Base-by-base conservation (phyloP, 768 basidiomycete species). In the Boletus sensibilis region DNA sequence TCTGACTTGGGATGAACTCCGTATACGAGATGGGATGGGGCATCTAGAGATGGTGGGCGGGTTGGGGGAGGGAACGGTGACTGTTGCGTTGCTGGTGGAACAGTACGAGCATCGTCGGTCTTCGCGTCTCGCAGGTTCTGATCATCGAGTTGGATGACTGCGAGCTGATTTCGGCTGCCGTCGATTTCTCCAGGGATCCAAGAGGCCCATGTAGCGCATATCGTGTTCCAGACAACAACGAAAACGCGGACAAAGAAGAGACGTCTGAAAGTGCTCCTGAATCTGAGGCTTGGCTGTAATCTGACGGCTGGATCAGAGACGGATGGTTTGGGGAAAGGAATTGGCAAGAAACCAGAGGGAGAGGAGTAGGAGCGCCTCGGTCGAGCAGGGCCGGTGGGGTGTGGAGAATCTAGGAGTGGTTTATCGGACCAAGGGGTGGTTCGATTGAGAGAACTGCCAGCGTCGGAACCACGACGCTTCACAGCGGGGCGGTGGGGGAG, bases 191-290 rank as follows among this genome's bases (percentile, higher is more conserved):
- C 60, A 13, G 68, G 70, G 37, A 51, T 38, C 68, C 68, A 65
- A 37, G 84, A 81, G n/a, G 76, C 72, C 79, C 85, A 88, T 21
- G 82, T 81, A 9, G 81, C 77, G 59, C 80, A 82, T 60, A 92
- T 72, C 46, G 82, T 80, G 63, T 87, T 78, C 88, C 90, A 92
- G 52, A 86, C 77, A 38, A 86, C 59, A 41, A 84, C 78, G 57
- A 90, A 80, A 57, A 90, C 76, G 41, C 87, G 88, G 59, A 90
- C 79, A 65, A 91, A 79, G 78, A 86, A 85, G 64, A 90, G 76
- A 46, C 83, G 84, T 67, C 81, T 76, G 52, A 84, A 69, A 58
- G 79, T 67, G 45, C 74, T 72, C 58, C 62, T 59, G 57, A 66
- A 49, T 78, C 78, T 62, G 78, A 69, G 58, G 67, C 71, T 48